Evolutionary conservation across 768 basidiomycete genomes (phyloP), one percentile per base, ranked within the genome.

Genomic region (Trametes maxima): DNA sequence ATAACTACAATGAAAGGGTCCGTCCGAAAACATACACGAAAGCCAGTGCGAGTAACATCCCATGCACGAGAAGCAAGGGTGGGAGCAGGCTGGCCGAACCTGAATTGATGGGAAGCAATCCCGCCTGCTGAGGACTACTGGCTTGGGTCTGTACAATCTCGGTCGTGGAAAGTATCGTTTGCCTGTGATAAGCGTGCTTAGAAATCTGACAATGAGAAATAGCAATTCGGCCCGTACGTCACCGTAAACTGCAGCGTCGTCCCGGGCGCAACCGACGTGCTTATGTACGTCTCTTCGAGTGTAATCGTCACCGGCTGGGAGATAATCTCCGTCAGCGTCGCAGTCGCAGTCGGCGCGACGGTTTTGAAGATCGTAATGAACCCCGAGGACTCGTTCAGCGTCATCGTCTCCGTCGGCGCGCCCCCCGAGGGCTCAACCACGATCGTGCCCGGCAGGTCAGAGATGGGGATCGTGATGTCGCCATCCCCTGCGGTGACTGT

Each of bases 21-120:
- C 46, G 8, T 37, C 35, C 25, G 5, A 55, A 10, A 48, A 47
- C 53, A 45, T 60, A 60, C n/a, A 49, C 5, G 40, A 59, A 52
- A 44, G 54, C 60, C 12, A 22, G 44, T 21, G 22, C 35, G 2
- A 45, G 42, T 17, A 52, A 11, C 19, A 45, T 35, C 37, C 40
- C 57, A 7, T 50, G 47, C 17, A 46, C 45, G 16, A 35, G 21
- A n/a, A 56, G 13, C 7, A 47, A 25, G 14, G 57, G 37, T 16
- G 57, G 44, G 16, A 36, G 52, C 55, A 35, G 42, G 43, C 46
- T 4, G 19, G 16, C 7, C 25, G 33, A 17, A 7, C 50, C 62
- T 3, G 57, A 28, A 49, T 66, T 72, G 42, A 72, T 68, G 16
- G 71, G 71, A 5, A 72, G 65, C 42, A 72, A 63, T 3, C 67